phyloP scores from a whole-genome alignment of 129 eudicot genomes.

The Artemisia argyi region DNA sequence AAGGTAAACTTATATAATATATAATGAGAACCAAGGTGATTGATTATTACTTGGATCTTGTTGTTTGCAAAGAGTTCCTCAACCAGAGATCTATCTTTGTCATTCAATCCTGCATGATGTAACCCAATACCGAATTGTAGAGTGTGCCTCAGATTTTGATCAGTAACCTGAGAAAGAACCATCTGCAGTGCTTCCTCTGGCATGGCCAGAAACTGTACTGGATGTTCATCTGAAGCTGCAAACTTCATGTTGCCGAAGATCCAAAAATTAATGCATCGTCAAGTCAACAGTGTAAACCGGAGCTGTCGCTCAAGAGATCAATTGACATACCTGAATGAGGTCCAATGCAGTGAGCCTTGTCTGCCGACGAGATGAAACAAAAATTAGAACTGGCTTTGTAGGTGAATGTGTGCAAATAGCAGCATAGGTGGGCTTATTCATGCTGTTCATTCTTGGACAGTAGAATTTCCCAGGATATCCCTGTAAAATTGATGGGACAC shows the following conservation, averaged over 20 bases:
- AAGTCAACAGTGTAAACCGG: constrained; percentile 1
- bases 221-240: constrained; percentile 97
- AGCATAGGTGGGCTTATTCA: constrained; percentile 98
- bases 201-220: constrained; percentile 76
- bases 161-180: constrained; percentile 92
- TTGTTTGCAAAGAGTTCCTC: constrained; percentile 98
- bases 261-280: background rate
- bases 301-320: constrained; percentile 13
- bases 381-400: constrained; percentile 90
- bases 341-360: constrained; percentile 97
- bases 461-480: constrained; percentile 99
- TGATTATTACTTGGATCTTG: constrained; percentile 78
- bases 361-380: constrained; percentile 98
- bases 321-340: constrained; percentile 78
- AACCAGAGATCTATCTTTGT: constrained; percentile 90
- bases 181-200: constrained; percentile 85
- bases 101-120: constrained; percentile 97
- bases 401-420: constrained; percentile 98
- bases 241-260: constrained; percentile 47
- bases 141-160: constrained; percentile 95
- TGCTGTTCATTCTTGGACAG: constrained; percentile 99
- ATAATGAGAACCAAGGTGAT: background rate
- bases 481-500: constrained; percentile 34
- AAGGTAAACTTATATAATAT: background rate
- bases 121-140: constrained; percentile 93